Evolutionary conservation across 2,329 filamentous ascomycete species (phyloP).

Genomic region (Neonectria magnoliae): DNA sequence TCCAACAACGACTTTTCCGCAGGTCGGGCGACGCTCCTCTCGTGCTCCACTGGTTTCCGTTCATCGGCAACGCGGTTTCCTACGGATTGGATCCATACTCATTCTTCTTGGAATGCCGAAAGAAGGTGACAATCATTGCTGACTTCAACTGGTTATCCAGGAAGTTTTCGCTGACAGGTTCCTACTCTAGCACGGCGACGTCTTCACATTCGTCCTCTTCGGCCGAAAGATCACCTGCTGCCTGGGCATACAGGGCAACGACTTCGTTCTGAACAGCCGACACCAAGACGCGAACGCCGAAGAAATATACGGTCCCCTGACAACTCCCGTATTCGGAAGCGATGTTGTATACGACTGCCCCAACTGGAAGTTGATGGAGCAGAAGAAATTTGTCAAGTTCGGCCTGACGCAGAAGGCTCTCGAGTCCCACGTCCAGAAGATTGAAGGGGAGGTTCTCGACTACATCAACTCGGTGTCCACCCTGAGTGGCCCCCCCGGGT

Average conservation of each 20-base stretch:
- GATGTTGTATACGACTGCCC: constrained; percentile 88
- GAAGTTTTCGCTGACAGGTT: neutral
- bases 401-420: constrained; percentile 74
- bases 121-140: constrained; percentile 64
- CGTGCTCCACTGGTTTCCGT: constrained; percentile 69
- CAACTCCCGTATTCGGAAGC: constrained; percentile 73
- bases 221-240: constrained; percentile 62
- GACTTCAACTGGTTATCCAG: fast-evolving
- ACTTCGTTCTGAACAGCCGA: constrained; percentile 66
- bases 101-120: constrained; percentile 72
- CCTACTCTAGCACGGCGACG: constrained; percentile 56
- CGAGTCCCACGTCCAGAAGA: constrained; percentile 74
- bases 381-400: constrained; percentile 85
- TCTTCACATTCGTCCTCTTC: constrained; percentile 65
- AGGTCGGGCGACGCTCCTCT: constrained; percentile 54
- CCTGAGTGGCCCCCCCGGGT: constrained; percentile 69
- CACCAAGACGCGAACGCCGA: constrained; percentile 63
- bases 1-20: constrained; percentile 30
- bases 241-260: constrained; percentile 62
- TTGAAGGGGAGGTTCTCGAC: constrained; percentile 73
- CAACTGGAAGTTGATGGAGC: constrained; percentile 87
- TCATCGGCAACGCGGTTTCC: constrained; percentile 75
- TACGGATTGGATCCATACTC: constrained; percentile 77
- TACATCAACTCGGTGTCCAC: constrained; percentile 67
- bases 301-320: constrained; percentile 62